Base-by-base conservation (phyloP, 164 flowering plant genomes). In the Euptelea pleiosperma region DNA sequence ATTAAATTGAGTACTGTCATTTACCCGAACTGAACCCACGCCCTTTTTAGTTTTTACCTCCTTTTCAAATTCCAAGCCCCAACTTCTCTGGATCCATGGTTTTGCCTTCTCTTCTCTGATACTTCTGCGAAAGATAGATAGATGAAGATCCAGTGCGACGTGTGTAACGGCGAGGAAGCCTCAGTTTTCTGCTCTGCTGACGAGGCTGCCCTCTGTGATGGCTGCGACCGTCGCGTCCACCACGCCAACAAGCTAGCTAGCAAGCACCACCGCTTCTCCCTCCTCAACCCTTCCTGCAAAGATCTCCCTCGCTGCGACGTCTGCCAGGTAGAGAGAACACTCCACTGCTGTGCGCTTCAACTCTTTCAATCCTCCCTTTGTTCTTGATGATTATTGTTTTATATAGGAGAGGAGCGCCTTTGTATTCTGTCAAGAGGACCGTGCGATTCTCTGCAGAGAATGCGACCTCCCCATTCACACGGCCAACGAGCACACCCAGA, bases 371-470 rank as follows among this genome's bases (percentile, higher is more conserved):
- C n/a, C n/a, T n/a, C n/a, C n/a, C n/a, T n/a, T n/a, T n/a, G n/a
- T n/a, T n/a, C n/a, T n/a, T n/a, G n/a, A n/a, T n/a, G n/a, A n/a
- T n/a, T n/a, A n/a, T 43, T 4, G 6, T 8, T 0, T 24, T 25
- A 4, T 62, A 12, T 35, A 91, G 96, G 91, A 91, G 57, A 84
- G 69, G 57, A 65, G 87, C 34, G 98, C 87, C n/a, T 81, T 92
- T 57, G 61, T 87, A 68, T 92, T 92, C 66, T 92, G 98, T 52
- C 84, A 77, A 55, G 85, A 92, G 55, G 98, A 92, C 67, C 70
- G 96, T 48, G 95, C 98, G 6, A 80, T 89, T 37, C 75, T 92
- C 1, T 92, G 98, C 70, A 70, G 76, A 65, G 96, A 87, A n/a
- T 92, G 98, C 33, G 96, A 92, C 41, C 16, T 70, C 6, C 63